These are phyloP conservation scores for Aspergillus wentii DNA, from an alignment of 495 filamentous ascomycete genomes.

Conservation along the genomic window DNA sequence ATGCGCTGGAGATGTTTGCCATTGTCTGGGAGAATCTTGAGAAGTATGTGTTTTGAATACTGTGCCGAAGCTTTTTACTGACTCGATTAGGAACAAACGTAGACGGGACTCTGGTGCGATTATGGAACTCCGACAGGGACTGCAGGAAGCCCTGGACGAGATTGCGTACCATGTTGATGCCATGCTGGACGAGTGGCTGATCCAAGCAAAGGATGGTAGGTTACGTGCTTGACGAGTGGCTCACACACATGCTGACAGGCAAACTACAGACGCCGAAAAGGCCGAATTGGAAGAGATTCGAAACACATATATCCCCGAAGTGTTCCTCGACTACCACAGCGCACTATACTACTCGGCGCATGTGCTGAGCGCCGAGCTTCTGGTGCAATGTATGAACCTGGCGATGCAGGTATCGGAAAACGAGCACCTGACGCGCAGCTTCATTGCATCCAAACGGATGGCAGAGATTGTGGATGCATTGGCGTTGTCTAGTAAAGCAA, in stretches of 20 bases:
- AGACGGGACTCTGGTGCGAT: constrained; percentile 32
- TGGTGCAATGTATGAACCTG: constrained; percentile 76
- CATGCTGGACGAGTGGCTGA: constrained; percentile 39
- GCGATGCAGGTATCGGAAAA: constrained; percentile 59
- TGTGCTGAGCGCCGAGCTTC: constrained; percentile 54
- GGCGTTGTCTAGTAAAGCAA: constrained; percentile 66
- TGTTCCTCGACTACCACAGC: constrained; percentile 73
- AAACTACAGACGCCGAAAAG: constrained; percentile 32
- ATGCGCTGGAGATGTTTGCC: constrained; percentile 59
- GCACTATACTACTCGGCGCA: constrained; percentile 66
- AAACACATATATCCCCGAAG: constrained; percentile 72
- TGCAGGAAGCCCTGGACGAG: constrained; percentile 28
- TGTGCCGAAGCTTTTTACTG: constrained; percentile 3
- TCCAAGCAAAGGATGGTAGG: constrained; percentile 31
- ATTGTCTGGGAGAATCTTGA: constrained; percentile 39
- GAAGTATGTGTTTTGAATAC: constrained; percentile 26
- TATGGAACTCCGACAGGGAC: constrained; percentile 23
- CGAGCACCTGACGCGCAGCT: constrained; percentile 59
- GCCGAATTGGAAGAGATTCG: constrained; percentile 51
- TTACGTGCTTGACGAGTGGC: constrained; percentile 1
- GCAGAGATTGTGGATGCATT: constrained; percentile 71
- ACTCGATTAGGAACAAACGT: constrained; percentile 23
- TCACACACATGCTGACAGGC: no score
- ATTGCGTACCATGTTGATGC: constrained; percentile 28
- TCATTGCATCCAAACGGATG: constrained; percentile 64